These are phyloP conservation scores for Hyphodiscus hymeniophilus DNA, from an alignment of 495 filamentous ascomycete species.

Conservation along the genomic window DNA sequence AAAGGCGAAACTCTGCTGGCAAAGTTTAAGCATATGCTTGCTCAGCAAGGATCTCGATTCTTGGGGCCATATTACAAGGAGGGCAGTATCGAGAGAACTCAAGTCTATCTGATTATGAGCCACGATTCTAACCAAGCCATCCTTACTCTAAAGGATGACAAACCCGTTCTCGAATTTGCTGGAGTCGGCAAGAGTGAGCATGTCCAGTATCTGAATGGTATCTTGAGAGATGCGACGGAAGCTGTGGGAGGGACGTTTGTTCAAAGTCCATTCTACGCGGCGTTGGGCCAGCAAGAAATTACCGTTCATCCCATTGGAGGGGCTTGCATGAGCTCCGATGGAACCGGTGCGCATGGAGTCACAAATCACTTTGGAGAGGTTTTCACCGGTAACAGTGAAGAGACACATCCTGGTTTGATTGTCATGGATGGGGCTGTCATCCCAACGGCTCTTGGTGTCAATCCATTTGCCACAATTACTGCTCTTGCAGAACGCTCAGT, in stretches of 20 bases:
- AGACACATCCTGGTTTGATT: constrained; percentile 48
- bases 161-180: constrained; percentile 48
- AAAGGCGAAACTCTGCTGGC: constrained; percentile 29
- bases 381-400: constrained; percentile 42
- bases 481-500: constrained; percentile 58
- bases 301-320: constrained; percentile 66
- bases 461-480: constrained; percentile 63
- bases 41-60: constrained; percentile 41
- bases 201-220: constrained; percentile 42
- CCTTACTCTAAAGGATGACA: constrained; percentile 50
- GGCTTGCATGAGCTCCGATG: constrained; percentile 52
- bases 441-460: constrained; percentile 56
- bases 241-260: constrained; percentile 50
- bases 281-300: constrained; percentile 47
- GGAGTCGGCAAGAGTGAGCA: constrained; percentile 47
- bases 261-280: constrained; percentile 46
- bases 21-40: constrained; percentile 35
- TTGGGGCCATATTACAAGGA: constrained; percentile 47
- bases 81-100: constrained; percentile 49
- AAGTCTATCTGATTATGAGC: constrained; percentile 64
- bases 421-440: constrained; percentile 57
- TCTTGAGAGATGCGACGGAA: constrained; percentile 43
- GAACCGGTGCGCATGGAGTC: constrained; percentile 47
- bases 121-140: constrained; percentile 60
- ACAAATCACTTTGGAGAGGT: constrained; percentile 56